Conservation (phyloP, 352 stramenopile genomes). For the Hyaloperonospora arabidopsidis region DNA sequence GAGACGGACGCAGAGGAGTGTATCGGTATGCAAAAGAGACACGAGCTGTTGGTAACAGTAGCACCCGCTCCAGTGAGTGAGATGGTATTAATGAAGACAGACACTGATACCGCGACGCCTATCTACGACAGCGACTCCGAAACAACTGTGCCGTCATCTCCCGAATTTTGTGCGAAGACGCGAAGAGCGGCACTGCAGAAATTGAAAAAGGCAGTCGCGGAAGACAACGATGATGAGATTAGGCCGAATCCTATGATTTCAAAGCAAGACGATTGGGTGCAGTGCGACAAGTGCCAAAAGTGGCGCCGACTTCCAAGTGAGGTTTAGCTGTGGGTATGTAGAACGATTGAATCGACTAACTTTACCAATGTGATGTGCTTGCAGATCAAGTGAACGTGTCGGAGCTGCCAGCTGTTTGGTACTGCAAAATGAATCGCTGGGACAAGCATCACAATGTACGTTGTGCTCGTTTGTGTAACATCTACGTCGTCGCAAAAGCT, state of each 20-base stretch:
- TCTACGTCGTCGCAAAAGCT: not conserved
- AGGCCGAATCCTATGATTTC: constrained; percentile 43
- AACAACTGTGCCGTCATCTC: constrained; percentile 15
- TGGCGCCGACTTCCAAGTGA: constrained; percentile 73
- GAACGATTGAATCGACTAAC: no score
- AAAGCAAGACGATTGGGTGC: constrained; percentile 82
- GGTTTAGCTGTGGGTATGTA: constrained; percentile 7
- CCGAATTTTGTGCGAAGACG: constrained; percentile 45
- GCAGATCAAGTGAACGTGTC: constrained; percentile 75
- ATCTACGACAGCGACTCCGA: constrained; percentile 10
- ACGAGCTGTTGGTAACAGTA: not conserved
- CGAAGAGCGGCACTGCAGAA: constrained; percentile 45
- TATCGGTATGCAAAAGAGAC: constrained; percentile 1
- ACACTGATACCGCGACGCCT: constrained; percentile 14
- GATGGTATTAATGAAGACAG: not conserved
- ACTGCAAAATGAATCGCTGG: constrained; percentile 85
- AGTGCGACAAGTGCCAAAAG: constrained; percentile 83
- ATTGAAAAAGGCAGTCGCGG: constrained; percentile 35
- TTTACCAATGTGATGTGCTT: not conserved
- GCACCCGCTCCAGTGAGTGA: constrained; percentile 2
- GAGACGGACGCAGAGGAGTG: constrained; percentile 6
- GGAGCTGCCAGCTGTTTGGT: constrained; percentile 65
- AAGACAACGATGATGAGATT: constrained; percentile 31
- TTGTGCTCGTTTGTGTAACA: not conserved
- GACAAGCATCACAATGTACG: constrained; percentile 71